These are phyloP conservation scores for Viola pubescens DNA, from an alignment of 441 rosid genomes.

Conservation along the genomic window DNA sequence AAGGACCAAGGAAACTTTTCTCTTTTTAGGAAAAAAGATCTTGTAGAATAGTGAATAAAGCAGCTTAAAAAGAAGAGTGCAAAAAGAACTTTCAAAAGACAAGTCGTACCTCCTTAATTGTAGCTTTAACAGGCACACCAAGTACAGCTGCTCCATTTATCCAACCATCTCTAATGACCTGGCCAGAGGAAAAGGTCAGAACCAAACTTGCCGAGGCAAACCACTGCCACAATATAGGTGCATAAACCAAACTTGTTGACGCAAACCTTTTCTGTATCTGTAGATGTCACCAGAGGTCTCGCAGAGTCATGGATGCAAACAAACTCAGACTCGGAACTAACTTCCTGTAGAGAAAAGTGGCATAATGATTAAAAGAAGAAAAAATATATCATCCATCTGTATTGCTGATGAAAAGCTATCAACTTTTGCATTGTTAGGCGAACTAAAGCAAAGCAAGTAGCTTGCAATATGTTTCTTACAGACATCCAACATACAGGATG, in stretches of 20 bases:
- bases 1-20: no score
- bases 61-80: no score
- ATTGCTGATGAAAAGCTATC: neutral
- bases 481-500: no score
- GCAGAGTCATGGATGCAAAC: conserved; percentile 96
- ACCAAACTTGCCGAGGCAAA: neutral
- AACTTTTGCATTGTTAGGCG: no score
- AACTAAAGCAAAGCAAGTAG: no score
- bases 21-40: no score
- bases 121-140: conserved; percentile 93
- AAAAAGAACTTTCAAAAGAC: conserved; percentile 4
- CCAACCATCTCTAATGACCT: conserved; percentile 79
- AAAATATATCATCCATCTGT: neutral
- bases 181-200: conserved; percentile 12
- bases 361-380: conserved; percentile 2
- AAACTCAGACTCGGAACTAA: conserved; percentile 61
- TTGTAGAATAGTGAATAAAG: no score
- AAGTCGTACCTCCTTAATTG: conserved; percentile 80
- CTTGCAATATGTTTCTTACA: no score
- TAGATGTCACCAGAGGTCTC: conserved; percentile 61
- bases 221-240: neutral
- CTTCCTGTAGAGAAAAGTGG: conserved; percentile 37
- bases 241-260: neutral
- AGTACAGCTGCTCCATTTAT: conserved; percentile 85
- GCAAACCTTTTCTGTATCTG: conserved; percentile 68